Percentiles rank a stretch among this genome's conserved stretches.
phyloP scores from a whole-genome alignment of 164 flowering plant genomes.

The Taxillus chinensis region DNA sequence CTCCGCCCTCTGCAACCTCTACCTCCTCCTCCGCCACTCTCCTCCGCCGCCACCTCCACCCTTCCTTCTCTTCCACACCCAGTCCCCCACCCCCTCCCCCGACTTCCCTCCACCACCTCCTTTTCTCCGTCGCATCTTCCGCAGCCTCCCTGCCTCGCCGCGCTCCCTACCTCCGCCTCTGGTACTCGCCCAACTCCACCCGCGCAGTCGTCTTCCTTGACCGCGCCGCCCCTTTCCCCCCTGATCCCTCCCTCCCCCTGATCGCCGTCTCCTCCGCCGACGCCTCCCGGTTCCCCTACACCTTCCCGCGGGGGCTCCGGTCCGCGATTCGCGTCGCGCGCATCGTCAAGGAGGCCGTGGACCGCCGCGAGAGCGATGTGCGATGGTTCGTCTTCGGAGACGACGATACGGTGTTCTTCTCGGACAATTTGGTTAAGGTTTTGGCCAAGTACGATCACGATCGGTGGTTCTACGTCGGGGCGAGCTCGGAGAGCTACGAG shows the following conservation, averaged over 20 bases:
- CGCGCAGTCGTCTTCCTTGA: too few relatives aligned
- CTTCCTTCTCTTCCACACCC: neutral
- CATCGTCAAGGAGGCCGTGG: conserved; percentile 44
- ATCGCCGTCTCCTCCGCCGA: conserved; percentile 38
- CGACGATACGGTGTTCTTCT: conserved; percentile 75
- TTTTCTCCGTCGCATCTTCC: neutral
- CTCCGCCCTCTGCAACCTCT: conserved; percentile 4
- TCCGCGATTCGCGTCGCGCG: conserved; percentile 72
- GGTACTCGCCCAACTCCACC: neutral
- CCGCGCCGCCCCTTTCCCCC: neutral
- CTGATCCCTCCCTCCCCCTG: neutral
- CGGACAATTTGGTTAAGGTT: conserved; percentile 47
- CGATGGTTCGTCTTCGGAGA: conserved; percentile 89
- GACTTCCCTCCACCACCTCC: neutral
- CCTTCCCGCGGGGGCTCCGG: conserved; percentile 43
- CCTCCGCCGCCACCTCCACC: neutral
- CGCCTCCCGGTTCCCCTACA: conserved; percentile 56
- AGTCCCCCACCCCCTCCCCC: neutral
- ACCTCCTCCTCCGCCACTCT: neutral
- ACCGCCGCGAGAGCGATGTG: conserved; percentile 21
- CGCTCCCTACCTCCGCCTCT: neutral
- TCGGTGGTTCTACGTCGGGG: conserved; percentile 63
- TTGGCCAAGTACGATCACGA: conserved; percentile 62
- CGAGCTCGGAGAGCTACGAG: conserved; percentile 54
- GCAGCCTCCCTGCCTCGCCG: neutral